Evolutionary conservation across 2,329 filamentous ascomycete species (phyloP).

Genomic region (Paecilomyces fulvus): DNA sequence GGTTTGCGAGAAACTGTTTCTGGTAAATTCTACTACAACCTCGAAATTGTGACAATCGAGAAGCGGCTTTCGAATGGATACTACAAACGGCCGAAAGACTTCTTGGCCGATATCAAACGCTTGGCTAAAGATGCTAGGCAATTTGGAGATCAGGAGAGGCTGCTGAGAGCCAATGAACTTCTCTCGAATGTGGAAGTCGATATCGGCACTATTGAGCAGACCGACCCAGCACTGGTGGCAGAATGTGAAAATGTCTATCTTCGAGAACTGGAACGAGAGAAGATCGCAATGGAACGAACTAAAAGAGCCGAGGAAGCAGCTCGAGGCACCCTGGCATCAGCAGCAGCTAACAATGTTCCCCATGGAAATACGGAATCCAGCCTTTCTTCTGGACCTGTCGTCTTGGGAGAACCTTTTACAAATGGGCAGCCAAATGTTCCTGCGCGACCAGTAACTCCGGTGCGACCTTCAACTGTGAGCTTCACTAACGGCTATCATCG

Average conservation of each 20-base stretch:
- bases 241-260: constrained; percentile 78
- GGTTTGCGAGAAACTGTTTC: constrained; percentile 68
- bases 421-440: constrained; percentile 41
- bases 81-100: constrained; percentile 85
- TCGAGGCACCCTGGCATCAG: constrained; percentile 32
- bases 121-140: constrained; percentile 77
- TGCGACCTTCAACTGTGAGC: constrained; percentile 39
- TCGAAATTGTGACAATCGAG: constrained; percentile 88
- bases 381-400: constrained; percentile 42
- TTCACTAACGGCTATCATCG: constrained; percentile 50
- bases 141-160: constrained; percentile 72
- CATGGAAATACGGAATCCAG: constrained; percentile 47
- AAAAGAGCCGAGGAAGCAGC: constrained; percentile 32
- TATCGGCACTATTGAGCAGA: constrained; percentile 64
- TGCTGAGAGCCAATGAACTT: constrained; percentile 83
- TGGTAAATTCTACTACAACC: constrained; percentile 87
- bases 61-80: constrained; percentile 95
- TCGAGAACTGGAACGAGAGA: constrained; percentile 62
- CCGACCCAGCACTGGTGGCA: constrained; percentile 51
- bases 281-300: constrained; percentile 51
- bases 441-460: constrained; percentile 47
- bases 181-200: constrained; percentile 91
- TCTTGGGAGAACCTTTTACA: constrained; percentile 57
- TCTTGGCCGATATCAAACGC: constrained; percentile 75
- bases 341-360: constrained; percentile 43